phyloP scores from a whole-genome alignment of 106 monocot species.

The Alisma plantagoaquatica region DNA sequence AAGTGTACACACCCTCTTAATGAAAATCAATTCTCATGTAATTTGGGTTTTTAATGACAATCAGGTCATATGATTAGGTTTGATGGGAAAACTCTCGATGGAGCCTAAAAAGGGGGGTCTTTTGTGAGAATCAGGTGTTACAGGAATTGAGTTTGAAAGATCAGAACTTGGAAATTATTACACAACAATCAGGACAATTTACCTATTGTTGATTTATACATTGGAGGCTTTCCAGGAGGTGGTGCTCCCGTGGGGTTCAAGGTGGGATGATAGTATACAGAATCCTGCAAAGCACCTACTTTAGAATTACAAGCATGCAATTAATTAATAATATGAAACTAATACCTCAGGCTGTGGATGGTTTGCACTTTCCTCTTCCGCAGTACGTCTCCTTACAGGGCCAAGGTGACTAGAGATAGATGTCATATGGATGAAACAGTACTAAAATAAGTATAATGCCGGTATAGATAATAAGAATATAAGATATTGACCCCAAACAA shows the following conservation, averaged over 20 bases:
- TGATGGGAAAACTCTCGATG: no score
- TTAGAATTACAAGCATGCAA: not conserved
- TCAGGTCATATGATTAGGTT: no score
- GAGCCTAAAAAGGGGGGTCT: no score
- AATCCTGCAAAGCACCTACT: slow-evolving; percentile 70
- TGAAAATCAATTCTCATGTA: no score
- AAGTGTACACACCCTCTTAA: no score
- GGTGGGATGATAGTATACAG: slow-evolving; percentile 97
- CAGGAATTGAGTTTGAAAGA: no score
- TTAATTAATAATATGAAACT: not conserved
- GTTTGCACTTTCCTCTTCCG: slow-evolving; percentile 62
- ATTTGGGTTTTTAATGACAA: no score
- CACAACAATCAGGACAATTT: no score
- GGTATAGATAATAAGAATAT: not conserved
- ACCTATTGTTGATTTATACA: slow-evolving; percentile 98
- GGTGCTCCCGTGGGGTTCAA: slow-evolving; percentile 95
- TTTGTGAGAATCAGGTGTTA: no score
- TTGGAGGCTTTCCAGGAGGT: slow-evolving; percentile 98
- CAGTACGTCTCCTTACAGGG: slow-evolving; percentile 46
- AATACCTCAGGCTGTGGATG: slow-evolving; percentile 87
- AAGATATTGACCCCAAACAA: not conserved
- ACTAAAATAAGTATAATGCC: not conserved
- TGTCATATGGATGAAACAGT: not conserved
- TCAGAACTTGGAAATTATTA: no score
- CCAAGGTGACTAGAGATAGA: slow-evolving; percentile 67